Base-by-base conservation (phyloP, 345 rosid genomes). In the Litchi chinensis region DNA sequence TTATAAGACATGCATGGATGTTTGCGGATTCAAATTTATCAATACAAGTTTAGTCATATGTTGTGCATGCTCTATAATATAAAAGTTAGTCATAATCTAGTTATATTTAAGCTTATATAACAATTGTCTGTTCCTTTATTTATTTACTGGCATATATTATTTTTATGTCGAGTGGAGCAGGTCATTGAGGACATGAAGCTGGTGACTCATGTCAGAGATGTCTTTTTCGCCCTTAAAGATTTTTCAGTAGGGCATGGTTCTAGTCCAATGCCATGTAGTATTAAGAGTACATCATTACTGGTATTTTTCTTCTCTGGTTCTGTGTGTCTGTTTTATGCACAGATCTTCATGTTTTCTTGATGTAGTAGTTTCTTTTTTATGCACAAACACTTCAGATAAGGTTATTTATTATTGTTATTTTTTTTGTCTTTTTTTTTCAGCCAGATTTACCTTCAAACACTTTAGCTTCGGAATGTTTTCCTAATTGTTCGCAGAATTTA, bases 141-240 rank as follows among this genome's bases (percentile, higher is more conserved):
- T 68, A 41, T 75, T 26, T 26, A 21, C 54, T 37, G 70, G 26
- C 46, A 68, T 75, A 7, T 77, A 21, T 68, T 74, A 59, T 70
- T 69, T 76, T 39, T n/a, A 73, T 26, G 12, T 79, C 84, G 82
- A 62, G 71, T 84, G 83, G 87, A 82, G 68, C 93, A 95, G 98
- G 86, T 90, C 57, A 63, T 71, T 32, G 98, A 87, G 93, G 92
- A 93, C 86, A 70, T 81, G 87, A 88, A 87, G 80, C 79, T 90
- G 82, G 92, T 92, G 76, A 83, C 83, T 62, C 88, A 83, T 85
- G 87, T 95, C 73, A 89, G 84, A 85, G 89, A 91, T 78, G 83
- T 82, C 77, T 91, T 92, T 85, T 88, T 76, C 11, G 70, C 91
- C 46, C 87, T 89, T 77, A 89, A 89, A 71, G 95, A 89, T 80